Conservation (phyloP, 495 filamentous ascomycete genomes). For the Penicillium argentinense region DNA sequence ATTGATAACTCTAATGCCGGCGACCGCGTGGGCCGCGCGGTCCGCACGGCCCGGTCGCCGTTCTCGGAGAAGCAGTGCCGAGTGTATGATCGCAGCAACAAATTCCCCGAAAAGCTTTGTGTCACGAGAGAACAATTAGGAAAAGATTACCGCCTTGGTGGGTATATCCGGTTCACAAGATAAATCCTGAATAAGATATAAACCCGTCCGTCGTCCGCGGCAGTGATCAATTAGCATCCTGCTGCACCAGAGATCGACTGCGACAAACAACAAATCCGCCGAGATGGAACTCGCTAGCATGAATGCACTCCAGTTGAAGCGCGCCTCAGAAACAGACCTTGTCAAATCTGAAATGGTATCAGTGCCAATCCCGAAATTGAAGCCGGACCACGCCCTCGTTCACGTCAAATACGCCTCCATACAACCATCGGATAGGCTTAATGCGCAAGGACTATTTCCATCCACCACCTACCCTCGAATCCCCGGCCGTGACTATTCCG, state of each 20-base stretch:
- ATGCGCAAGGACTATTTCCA: constrained; percentile 36
- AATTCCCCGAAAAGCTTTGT: no score
- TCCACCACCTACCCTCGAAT: constrained; percentile 39
- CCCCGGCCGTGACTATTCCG: constrained; percentile 38
- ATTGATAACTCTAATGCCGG: constrained; percentile 9
- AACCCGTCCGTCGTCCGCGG: no score
- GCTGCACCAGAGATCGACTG: no score
- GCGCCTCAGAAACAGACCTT: background rate
- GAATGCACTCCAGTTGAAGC: constrained; percentile 16
- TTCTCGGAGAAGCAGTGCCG: background rate
- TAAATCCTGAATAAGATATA: no score
- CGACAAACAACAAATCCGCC: background rate
- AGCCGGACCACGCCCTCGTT: constrained; percentile 18
- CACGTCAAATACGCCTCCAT: constrained; percentile 24
- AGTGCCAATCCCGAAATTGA: constrained; percentile 10
- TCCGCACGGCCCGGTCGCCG: constrained; percentile 11
- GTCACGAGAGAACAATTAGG: no score
- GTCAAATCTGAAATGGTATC: background rate
- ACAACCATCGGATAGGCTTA: constrained; percentile 44
- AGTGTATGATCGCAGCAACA: background rate
- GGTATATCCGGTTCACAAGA: no score
- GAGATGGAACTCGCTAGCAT: constrained; percentile 4
- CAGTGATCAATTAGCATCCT: no score
- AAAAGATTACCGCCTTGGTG: no score
- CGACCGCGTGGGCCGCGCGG: constrained; percentile 10